These are phyloP conservation scores for Populus trichocarpa DNA, from an alignment of 441 rosid species.

Conservation along the genomic window DNA sequence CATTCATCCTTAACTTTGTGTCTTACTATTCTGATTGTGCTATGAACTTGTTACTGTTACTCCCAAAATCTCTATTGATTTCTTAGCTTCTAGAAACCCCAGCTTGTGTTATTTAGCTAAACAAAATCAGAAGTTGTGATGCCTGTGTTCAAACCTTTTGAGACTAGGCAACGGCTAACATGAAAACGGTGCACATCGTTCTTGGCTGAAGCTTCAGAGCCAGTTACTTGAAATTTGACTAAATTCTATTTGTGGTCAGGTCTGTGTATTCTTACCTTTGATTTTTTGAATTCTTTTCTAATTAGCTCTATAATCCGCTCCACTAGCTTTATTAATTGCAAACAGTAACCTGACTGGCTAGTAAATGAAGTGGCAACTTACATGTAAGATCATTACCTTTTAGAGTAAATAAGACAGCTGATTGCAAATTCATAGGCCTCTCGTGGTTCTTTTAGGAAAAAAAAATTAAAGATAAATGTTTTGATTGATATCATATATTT, in stretches of 20 bases:
- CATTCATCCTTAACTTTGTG: not conserved
- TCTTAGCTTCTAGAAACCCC: too few relatives aligned
- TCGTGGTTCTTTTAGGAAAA: too few relatives aligned
- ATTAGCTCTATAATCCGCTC: not conserved
- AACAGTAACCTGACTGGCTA: not conserved
- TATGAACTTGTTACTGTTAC: not conserved
- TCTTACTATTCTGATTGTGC: not conserved
- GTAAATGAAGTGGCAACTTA: not conserved
- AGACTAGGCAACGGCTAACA: too few relatives aligned
- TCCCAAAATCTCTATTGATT: not conserved
- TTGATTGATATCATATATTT: not conserved
- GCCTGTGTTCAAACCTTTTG: too few relatives aligned
- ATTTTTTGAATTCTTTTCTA: not conserved
- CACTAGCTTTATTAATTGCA: not conserved
- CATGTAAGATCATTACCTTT: not conserved
- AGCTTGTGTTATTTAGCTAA: too few relatives aligned
- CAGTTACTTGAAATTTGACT: not conserved
- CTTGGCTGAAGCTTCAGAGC: not conserved
- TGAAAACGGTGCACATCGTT: not conserved
- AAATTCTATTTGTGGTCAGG: too few relatives aligned
- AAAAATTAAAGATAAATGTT: too few relatives aligned
- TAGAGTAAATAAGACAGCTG: too few relatives aligned
- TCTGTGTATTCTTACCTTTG: too few relatives aligned
- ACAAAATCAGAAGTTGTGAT: too few relatives aligned
- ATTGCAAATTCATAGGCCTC: too few relatives aligned